These are phyloP conservation scores for Schizophyllum amplum DNA, from an alignment of 1,284 basidiomycete species.

Conservation along the genomic window DNA sequence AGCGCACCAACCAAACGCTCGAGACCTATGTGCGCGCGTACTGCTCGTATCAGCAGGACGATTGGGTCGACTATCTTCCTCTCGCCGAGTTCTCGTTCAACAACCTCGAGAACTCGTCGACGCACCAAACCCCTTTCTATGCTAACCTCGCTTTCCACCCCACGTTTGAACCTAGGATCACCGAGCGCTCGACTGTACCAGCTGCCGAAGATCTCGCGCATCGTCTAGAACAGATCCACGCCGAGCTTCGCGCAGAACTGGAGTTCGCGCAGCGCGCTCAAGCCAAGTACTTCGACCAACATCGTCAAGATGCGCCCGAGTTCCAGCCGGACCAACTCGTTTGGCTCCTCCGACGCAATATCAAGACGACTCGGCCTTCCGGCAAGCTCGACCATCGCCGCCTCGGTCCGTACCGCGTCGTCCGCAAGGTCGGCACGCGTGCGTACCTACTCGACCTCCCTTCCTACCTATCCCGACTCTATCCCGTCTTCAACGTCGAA, in stretches of 20 bases:
- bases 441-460: slow-evolving; percentile 22
- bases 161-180: slow-evolving; percentile 17
- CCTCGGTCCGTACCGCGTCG: slow-evolving; percentile 30
- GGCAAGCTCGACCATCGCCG: no score
- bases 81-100: slow-evolving; percentile 40
- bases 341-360: slow-evolving; percentile 25
- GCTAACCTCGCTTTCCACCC: slow-evolving; percentile 28
- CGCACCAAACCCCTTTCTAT: slow-evolving; percentile 31
- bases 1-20: slow-evolving; percentile 34
- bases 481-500: slow-evolving; percentile 33
- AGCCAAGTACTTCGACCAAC: slow-evolving; percentile 19
- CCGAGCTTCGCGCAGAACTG: no score
- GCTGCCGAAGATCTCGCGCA: slow-evolving; percentile 16
- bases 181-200: slow-evolving; percentile 14
- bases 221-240: slow-evolving; percentile 15
- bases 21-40: slow-evolving; percentile 31
- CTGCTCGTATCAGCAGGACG: slow-evolving; percentile 31
- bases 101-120: slow-evolving; percentile 27
- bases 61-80: slow-evolving; percentile 36
- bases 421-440: slow-evolving; percentile 14
- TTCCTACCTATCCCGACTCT: no score
- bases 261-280: slow-evolving; percentile 18
- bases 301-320: slow-evolving; percentile 16
- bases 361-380: slow-evolving; percentile 31
- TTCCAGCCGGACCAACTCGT: slow-evolving; percentile 26